Evolutionary conservation across 2,329 filamentous ascomycete species (phyloP).

Genomic region (Aspergillus fischeri): DNA sequence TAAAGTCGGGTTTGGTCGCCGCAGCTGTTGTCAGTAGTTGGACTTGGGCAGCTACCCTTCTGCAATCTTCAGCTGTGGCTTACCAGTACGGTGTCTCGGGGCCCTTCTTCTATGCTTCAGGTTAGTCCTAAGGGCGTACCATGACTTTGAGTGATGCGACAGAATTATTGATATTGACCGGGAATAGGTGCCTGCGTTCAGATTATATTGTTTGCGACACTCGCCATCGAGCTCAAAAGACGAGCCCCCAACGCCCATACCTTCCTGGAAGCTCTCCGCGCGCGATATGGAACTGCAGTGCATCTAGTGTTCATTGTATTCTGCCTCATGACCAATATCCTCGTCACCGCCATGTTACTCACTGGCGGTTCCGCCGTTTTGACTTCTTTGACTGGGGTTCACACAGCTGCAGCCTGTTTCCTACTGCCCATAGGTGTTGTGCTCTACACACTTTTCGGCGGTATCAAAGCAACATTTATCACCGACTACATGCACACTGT

Average conservation of each 20-base stretch:
- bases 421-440: conserved; percentile 76
- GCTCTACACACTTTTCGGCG: conserved; percentile 69
- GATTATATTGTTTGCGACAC: conserved; percentile 82
- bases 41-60: conserved; percentile 84
- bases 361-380: conserved; percentile 78
- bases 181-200: conserved; percentile 67
- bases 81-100: conserved; percentile 71
- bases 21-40: conserved; percentile 89
- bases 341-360: conserved; percentile 85
- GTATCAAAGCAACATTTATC: conserved; percentile 82
- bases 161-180: conserved; percentile 40
- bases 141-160: conserved; percentile 43
- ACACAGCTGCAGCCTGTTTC: conserved; percentile 77
- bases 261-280: conserved; percentile 73
- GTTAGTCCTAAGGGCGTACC: conserved; percentile 32
- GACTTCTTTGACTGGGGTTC: conserved; percentile 66
- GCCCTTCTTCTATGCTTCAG: conserved; percentile 64
- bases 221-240: conserved; percentile 85
- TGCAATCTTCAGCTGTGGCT: conserved; percentile 76
- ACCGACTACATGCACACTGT: conserved; percentile 86
- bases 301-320: conserved; percentile 80
- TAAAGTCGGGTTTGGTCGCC: conserved; percentile 83
- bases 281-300: conserved; percentile 68
- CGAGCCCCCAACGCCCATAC: conserved; percentile 82
- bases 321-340: conserved; percentile 76